Percentiles rank a stretch among this genome's conserved stretches.
Evolutionary conservation across 306 rosid genomes (phyloP).

Genomic region (Parietaria judaica): DNA sequence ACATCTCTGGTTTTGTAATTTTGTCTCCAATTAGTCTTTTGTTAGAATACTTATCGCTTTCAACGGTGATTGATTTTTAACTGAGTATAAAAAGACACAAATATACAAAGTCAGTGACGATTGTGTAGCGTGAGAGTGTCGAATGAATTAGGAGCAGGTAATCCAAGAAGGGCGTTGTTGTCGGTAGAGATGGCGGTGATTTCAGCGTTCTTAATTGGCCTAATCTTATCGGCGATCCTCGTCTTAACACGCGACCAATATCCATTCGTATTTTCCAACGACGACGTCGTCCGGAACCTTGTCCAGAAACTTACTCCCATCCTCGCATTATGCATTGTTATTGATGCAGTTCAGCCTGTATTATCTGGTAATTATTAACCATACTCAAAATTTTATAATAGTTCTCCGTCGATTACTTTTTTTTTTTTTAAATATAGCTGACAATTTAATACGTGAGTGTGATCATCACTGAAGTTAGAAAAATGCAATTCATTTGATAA

Average conservation of each 20-base stretch:
- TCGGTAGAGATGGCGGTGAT: constrained; percentile 58
- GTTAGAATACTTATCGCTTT: too few species aligned
- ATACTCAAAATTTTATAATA: background rate
- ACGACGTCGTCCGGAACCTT: constrained; percentile 31
- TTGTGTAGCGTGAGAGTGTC: constrained; percentile 75
- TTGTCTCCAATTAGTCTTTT: too few species aligned
- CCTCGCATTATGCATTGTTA: constrained; percentile 54
- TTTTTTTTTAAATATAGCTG: too few species aligned
- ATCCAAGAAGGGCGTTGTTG: constrained; percentile 76
- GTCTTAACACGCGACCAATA: constrained; percentile 28
- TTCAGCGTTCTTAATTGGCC: constrained; percentile 30
- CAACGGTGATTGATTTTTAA: too few species aligned
- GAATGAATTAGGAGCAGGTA: constrained; percentile 75
- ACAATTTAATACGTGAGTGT: too few species aligned
- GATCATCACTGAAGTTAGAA: too few species aligned
- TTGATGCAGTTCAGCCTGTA: constrained; percentile 75
- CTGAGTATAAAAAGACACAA: background rate
- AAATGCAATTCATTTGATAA: too few species aligned
- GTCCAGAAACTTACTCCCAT: constrained; percentile 59
- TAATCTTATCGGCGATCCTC: constrained; percentile 30
- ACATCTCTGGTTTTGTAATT: too few species aligned
- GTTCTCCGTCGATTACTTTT: background rate
- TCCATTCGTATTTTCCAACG: constrained; percentile 48
- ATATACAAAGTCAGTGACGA: background rate
- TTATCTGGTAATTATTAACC: constrained; percentile 43